phyloP scores from a whole-genome alignment of 768 basidiomycete species.

The Kwoniella newhampshirensis region DNA sequence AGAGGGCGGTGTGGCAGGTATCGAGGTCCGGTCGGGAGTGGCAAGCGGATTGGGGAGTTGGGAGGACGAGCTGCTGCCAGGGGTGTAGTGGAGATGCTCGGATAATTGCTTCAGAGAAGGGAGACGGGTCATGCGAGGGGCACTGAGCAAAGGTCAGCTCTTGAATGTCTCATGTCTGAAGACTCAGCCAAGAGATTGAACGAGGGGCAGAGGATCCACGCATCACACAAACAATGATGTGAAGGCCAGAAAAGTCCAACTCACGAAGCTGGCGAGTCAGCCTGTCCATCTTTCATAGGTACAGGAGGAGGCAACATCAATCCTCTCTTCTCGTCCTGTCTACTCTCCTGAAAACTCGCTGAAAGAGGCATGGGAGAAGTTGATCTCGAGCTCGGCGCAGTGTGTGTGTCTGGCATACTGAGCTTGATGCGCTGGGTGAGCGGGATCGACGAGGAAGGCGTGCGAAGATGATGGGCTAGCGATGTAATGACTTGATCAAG shows the following conservation, averaged over 20 bases:
- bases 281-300: slow-evolving; percentile 6
- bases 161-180: no score
- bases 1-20: slow-evolving; percentile 21
- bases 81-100: slow-evolving; percentile 18
- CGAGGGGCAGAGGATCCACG: not conserved
- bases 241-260: not conserved
- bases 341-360: slow-evolving; percentile 2
- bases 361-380: slow-evolving; percentile 5
- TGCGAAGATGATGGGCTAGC: no score
- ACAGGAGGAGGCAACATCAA: slow-evolving; percentile 27
- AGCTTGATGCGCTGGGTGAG: not conserved
- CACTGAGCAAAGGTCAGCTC: slow-evolving; percentile 5
- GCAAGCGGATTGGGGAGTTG: slow-evolving; percentile 9
- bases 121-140: slow-evolving; percentile 36
- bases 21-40: slow-evolving; percentile 13
- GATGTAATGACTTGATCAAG: not conserved
- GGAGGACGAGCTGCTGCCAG: slow-evolving; percentile 17
- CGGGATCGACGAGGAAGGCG: no score
- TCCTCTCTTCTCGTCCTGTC: slow-evolving; percentile 10
- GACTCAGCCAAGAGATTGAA: no score
- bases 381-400: no score
- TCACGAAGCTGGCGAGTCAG: not conserved
- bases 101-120: slow-evolving; percentile 38
- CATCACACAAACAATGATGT: not conserved
- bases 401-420: slow-evolving; percentile 6